Evolutionary conservation across 225 moss, liverwort and hornwort species (phyloP), one percentile per base, ranked within the genome.

Genomic region (Physcomitrium patens): DNA sequence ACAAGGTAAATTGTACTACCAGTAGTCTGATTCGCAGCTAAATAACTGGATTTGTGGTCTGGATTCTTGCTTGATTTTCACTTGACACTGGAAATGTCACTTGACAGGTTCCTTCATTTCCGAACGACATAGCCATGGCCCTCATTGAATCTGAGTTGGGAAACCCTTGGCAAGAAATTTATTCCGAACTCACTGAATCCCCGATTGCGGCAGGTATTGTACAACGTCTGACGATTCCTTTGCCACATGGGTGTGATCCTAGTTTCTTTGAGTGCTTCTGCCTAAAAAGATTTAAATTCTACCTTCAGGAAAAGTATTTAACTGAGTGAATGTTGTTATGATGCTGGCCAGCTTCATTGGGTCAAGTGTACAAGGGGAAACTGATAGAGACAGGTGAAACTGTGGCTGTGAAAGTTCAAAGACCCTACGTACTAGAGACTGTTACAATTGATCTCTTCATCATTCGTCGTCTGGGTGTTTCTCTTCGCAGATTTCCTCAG

Each of bases 351-450:
- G 99, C 99, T 64, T 99, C 99, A 37, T 78, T 99, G 46, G 99
- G 99, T 72, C 99, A 99, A 80, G 99, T 99, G 0, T 99, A 99
- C 79, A 95, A 99, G 82, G 99, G 99, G 61, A 90, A 82, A 63
- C 91, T 99, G 43, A 73, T 85, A 53, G 95, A 93, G 81, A 95
- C 95, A 15, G 99, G 95, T 62, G 93, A 99, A 76, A 63, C 46
- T 28, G 99, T 99, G 58, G 99, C 99, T 54, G 99, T 99, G 65
- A 99, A 99, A 76, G 99, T 99, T 50, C 99, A 99, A 76, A 86
- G 99, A 45, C 99, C 99, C 9, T 99, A 91, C 73, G 99, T 99
- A 0, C 79, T 99, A 41, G 99, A 99, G 79, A 99, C 99, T 28
- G 99, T 99, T 4, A 99, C 99, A 52, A 86, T 99, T 23, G 99